Evolutionary conservation across 202 grass and related monocot genomes (phyloP).

Genomic region (Zizania palustris): DNA sequence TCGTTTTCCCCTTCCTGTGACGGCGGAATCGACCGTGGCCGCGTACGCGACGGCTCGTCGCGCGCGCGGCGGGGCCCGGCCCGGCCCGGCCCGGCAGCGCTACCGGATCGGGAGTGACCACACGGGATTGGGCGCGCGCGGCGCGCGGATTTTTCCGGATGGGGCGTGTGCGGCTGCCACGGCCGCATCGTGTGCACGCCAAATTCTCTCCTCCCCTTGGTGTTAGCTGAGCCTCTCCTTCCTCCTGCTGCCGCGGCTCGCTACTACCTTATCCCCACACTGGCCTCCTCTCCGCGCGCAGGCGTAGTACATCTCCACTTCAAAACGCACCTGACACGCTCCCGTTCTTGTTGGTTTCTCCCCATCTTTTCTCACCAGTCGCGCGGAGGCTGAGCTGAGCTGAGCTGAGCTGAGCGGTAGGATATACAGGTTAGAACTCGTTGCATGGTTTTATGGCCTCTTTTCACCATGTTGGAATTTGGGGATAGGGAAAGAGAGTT

Average conservation of each 20-base stretch:
- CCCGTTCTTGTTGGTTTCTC: background rate
- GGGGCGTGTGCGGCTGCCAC: slow-evolving; percentile 59
- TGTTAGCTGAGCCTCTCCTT: background rate
- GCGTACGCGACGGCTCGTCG: slow-evolving; percentile 41
- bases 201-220: slow-evolving; percentile 41
- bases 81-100: too few relatives aligned
- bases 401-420: background rate
- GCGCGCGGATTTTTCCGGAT: slow-evolving; percentile 48
- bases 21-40: background rate
- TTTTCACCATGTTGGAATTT: background rate
- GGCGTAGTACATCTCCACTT: background rate
- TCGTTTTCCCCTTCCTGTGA: background rate
- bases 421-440: background rate
- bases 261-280: slow-evolving; percentile 39
- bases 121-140: slow-evolving; percentile 43
- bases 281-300: background rate
- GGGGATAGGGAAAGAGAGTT: background rate
- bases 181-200: slow-evolving; percentile 54
- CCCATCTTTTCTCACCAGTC: background rate
- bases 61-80: background rate
- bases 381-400: background rate
- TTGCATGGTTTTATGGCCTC: background rate
- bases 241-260: background rate
- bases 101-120: slow-evolving; percentile 30
- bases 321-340: background rate